Evolutionary conservation across 129 eudicot species (phyloP).

Genomic region (Rutidosis leptorrhynchoides): DNA sequence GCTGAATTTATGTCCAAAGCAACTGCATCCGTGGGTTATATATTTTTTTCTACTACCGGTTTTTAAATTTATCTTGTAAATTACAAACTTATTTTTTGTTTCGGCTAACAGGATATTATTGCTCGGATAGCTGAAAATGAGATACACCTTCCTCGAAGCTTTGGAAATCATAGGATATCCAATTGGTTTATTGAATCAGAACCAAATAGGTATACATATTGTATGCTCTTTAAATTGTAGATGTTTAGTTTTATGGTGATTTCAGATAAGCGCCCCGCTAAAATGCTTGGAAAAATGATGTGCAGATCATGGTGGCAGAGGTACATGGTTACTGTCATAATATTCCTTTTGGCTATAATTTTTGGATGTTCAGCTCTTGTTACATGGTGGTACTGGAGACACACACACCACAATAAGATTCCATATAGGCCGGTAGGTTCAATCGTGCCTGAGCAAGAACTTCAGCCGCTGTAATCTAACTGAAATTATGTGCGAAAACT

Average conservation of each 20-base stretch:
- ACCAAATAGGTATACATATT: slow-evolving; percentile 45
- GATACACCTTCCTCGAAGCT: slow-evolving; percentile 66
- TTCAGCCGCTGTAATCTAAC: slow-evolving; percentile 58
- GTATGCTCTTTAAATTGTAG: background rate
- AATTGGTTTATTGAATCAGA: slow-evolving; percentile 66
- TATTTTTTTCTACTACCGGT: background rate
- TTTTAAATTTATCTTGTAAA: slow-evolving; percentile 2
- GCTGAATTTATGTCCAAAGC: slow-evolving; percentile 52
- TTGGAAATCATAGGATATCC: slow-evolving; percentile 59
- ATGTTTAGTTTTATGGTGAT: background rate
- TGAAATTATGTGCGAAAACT: background rate
- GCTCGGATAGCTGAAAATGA: slow-evolving; percentile 58
- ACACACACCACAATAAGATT: slow-evolving; percentile 33
- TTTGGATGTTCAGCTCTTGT: slow-evolving; percentile 49
- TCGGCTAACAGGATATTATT: slow-evolving; percentile 53
- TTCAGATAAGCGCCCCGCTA: background rate
- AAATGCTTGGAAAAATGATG: slow-evolving; percentile 1
- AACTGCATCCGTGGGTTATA: slow-evolving; percentile 54
- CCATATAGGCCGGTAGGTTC: slow-evolving; percentile 71
- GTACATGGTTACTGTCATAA: slow-evolving; percentile 36
- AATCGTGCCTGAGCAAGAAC: slow-evolving; percentile 69
- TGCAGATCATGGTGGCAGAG: slow-evolving; percentile 76
- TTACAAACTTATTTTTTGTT: background rate
- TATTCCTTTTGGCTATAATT: slow-evolving; percentile 33
- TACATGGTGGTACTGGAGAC: slow-evolving; percentile 65